Percentiles rank a stretch among this genome's conserved stretches.
Conservation (phyloP, 371 early-diverging fungal genomes). For the Mortierella sp. region DNA sequence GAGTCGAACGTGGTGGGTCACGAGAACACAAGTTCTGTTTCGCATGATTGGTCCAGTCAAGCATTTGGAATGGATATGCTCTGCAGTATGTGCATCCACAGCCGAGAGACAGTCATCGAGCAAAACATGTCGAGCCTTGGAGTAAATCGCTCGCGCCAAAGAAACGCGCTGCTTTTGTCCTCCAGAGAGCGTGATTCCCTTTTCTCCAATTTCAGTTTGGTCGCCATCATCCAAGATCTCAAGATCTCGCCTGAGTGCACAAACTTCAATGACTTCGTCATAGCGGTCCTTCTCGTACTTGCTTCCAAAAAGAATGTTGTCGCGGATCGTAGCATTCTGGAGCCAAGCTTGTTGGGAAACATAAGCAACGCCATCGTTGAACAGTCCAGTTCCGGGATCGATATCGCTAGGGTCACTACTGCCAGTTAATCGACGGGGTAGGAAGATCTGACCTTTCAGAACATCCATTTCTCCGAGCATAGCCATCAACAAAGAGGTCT, state of each 20-base stretch:
- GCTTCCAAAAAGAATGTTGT: slow-evolving; percentile 89
- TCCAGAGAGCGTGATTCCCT: slow-evolving; percentile 80
- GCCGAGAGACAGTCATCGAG: slow-evolving; percentile 89
- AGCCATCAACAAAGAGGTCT: slow-evolving; percentile 72
- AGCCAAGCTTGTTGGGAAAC: slow-evolving; percentile 90
- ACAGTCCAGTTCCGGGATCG: slow-evolving; percentile 56
- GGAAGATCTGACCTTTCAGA: slow-evolving; percentile 57
- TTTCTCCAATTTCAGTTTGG: slow-evolving; percentile 93
- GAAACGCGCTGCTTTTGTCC: slow-evolving; percentile 86
- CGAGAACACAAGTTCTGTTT: slow-evolving; percentile 83
- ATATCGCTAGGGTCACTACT: slow-evolving; percentile 42
- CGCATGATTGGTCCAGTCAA: slow-evolving; percentile 76
- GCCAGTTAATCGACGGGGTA: slow-evolving; percentile 57
- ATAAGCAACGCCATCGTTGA: slow-evolving; percentile 72
- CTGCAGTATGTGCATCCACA: slow-evolving; percentile 90
- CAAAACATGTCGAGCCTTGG: slow-evolving; percentile 74
- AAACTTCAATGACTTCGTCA: slow-evolving; percentile 68
- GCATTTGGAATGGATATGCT: slow-evolving; percentile 79
- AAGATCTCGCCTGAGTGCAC: slow-evolving; percentile 80
- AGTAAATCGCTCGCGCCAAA: slow-evolving; percentile 88
- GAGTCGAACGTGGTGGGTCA: slow-evolving; percentile 89
- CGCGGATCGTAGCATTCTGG: slow-evolving; percentile 82
- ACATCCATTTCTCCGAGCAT: slow-evolving; percentile 74
- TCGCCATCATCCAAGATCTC: slow-evolving; percentile 87
- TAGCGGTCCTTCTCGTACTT: slow-evolving; percentile 73